Base-by-base conservation (phyloP, 805 yeast genomes). In the Kregervanrija fluxuum region DNA sequence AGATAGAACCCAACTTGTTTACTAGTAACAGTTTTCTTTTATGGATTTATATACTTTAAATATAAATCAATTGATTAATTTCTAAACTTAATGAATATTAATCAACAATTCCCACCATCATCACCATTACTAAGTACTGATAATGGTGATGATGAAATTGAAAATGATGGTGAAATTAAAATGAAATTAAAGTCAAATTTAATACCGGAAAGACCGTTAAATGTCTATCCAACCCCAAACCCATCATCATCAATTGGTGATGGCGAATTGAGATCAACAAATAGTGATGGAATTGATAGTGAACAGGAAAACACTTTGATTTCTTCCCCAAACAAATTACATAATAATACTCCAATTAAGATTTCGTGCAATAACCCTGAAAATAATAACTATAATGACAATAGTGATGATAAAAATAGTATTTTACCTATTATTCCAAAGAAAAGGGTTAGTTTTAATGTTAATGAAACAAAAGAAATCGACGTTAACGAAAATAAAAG, bases 201-300 rank as follows among this genome's bases (percentile, higher is more conserved):
- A 33, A 4, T n/a, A 9, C 9, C 35, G 35, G 8, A 33, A 5
- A 33, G 35, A 33, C 13, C 13, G 8, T 10, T 30, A 32, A 39
- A 48, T 17, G 68, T 68, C 9, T 80, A 79, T 53, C 86, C 87
- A 11, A 82, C 89, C 1, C 91, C 91, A 15, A 75, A 79, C 51
- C 89, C 91, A 0, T 81, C 88, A 1, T 75, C 81, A 1, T 71
- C 77, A 6, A 54, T 67, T 6, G 79, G 77, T 11, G 53, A 54
- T 30, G 43, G 54, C 1, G 28, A 22, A 10, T 33, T 33, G 35
- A 33, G 35, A 33, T 33, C 35, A 10, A 33, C 35, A 33, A 33
- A 12, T n/a, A 33, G 14, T 31, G 44, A 41, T 31, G 40, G 30
- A 11, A 8, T 22, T 11, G 28, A n/a, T 5, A 17, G 22, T 35